Percentiles rank a stretch among this genome's conserved stretches.
Conservation (phyloP, 164 flowering plant genomes). For the Pachysandra terminalis region DNA sequence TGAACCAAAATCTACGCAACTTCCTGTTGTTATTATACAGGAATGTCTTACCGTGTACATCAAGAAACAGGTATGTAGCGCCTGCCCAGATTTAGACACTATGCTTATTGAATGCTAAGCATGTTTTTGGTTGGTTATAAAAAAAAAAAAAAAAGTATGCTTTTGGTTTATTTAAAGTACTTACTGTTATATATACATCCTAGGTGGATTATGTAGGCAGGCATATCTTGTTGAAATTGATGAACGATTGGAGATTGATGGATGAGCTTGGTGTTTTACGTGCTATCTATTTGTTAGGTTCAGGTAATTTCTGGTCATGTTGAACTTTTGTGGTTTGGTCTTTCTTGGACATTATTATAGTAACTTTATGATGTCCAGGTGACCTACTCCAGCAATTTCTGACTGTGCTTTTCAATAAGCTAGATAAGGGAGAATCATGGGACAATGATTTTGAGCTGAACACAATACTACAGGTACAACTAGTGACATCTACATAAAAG, state of each 20-base stretch:
- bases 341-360: slow-evolving; percentile 5
- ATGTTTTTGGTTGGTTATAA: slow-evolving; percentile 6
- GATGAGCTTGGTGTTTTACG: slow-evolving; percentile 91
- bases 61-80: slow-evolving; percentile 67
- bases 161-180: neutral
- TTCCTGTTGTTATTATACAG: slow-evolving; percentile 79
- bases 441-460: slow-evolving; percentile 98
- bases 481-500: neutral
- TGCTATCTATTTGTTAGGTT: slow-evolving; percentile 87
- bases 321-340: neutral
- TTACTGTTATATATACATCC: slow-evolving; percentile 8
- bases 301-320: slow-evolving; percentile 47
- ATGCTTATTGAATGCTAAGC: neutral
- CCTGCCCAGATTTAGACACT: neutral
- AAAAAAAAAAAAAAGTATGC: too few species aligned
- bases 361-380: slow-evolving; percentile 40
- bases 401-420: slow-evolving; percentile 68
- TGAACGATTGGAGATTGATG: slow-evolving; percentile 93
- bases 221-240: slow-evolving; percentile 70
- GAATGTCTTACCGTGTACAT: slow-evolving; percentile 78
- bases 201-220: slow-evolving; percentile 88
- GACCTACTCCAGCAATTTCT: slow-evolving; percentile 95
- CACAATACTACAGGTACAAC: slow-evolving; percentile 71
- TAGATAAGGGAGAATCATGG: slow-evolving; percentile 84
- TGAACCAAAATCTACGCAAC: slow-evolving; percentile 60